Conservation (phyloP, 805 yeast species). For the Yamadazyma kitorensis region DNA sequence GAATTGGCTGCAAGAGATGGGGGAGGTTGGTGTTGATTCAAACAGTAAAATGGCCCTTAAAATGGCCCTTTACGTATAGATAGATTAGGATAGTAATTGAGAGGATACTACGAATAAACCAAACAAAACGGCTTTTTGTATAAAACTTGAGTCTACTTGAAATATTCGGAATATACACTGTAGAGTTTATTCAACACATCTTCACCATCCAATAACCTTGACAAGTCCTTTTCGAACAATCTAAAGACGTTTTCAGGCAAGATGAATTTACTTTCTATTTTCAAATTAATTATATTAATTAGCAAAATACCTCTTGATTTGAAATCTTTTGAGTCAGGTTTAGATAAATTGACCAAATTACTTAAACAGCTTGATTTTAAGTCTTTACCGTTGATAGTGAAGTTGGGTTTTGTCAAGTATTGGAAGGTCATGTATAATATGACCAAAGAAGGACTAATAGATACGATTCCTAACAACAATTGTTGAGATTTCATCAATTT, state of each 20-base stretch:
- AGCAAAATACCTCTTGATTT: conserved; percentile 14
- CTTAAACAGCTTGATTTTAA: conserved; percentile 46
- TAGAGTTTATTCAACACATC: conserved; percentile 9
- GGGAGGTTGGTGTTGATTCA: too few relatives aligned
- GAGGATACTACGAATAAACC: too few relatives aligned
- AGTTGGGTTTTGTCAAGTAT: conserved; percentile 34
- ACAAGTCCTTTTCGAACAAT: conserved; percentile 10
- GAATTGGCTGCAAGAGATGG: too few relatives aligned
- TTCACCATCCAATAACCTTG: conserved; percentile 12
- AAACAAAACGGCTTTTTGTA: too few relatives aligned
- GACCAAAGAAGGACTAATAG: conserved; percentile 76
- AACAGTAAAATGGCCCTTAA: too few relatives aligned
- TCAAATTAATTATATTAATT: conserved; percentile 16
- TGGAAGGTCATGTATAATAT: conserved; percentile 47
- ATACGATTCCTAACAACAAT: conserved; percentile 88
- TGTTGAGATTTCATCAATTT: conserved; percentile 86
- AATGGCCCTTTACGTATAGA: too few relatives aligned
- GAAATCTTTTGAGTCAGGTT: conserved; percentile 2
- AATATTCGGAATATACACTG: conserved; percentile 11
- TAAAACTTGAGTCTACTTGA: too few relatives aligned
- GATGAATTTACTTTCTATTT: conserved; percentile 13
- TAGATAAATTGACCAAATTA: conserved; percentile 51
- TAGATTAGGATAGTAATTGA: too few relatives aligned
- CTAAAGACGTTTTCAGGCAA: conserved; percentile 9
- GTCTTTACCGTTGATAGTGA: conserved; percentile 28